A percentile compares a stretch with the other conserved stretches of the same genome.
Evolutionary conservation across 2,329 filamentous ascomycete genomes (phyloP).

Genomic region (Byssothecium circinans): DNA sequence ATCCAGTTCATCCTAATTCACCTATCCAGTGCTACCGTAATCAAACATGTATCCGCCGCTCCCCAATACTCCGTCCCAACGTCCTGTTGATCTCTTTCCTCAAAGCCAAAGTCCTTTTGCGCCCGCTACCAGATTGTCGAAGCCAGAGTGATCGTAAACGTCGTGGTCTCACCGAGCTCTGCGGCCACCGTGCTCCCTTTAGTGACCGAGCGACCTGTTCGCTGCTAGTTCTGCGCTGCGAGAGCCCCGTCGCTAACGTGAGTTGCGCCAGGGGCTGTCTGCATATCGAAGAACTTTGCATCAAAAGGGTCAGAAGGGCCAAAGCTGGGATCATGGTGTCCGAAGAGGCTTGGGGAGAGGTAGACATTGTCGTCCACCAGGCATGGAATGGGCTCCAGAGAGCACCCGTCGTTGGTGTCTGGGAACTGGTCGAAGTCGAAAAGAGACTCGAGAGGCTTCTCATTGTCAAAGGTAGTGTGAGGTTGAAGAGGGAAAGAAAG

Average conservation of each 20-base stretch:
- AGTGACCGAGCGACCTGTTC: slow-evolving; percentile 26
- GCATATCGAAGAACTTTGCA: slow-evolving; percentile 47
- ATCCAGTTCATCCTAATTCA: slow-evolving; percentile 14
- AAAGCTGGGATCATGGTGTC: slow-evolving; percentile 15
- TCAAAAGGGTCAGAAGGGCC: slow-evolving; percentile 44
- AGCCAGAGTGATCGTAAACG: slow-evolving; percentile 31
- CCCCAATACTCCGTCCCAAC: slow-evolving; percentile 2
- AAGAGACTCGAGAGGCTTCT: slow-evolving; percentile 43
- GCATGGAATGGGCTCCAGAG: slow-evolving; percentile 30
- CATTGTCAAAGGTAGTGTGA: slow-evolving; percentile 39
- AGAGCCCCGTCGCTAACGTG: slow-evolving; percentile 53
- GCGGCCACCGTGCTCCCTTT: slow-evolving; percentile 24
- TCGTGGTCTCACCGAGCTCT: slow-evolving; percentile 24
- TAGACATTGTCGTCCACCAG: slow-evolving; percentile 39
- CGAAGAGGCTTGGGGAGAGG: slow-evolving; percentile 39
- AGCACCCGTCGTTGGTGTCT: slow-evolving; percentile 21
- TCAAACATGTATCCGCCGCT: slow-evolving; percentile 4
- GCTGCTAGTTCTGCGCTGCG: slow-evolving; percentile 45
- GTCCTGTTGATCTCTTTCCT: slow-evolving; percentile 11
- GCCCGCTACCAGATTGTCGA: slow-evolving; percentile 23
- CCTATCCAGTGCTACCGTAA: slow-evolving; percentile 8
- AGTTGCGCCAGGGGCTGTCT: slow-evolving; percentile 52
- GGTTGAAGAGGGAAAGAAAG: slow-evolving; percentile 41
- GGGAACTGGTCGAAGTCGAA: slow-evolving; percentile 47
- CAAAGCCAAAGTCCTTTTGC: slow-evolving; percentile 28